Percentiles rank a stretch among this genome's conserved stretches.
These are phyloP conservation scores for Penicillium sp. DNA, from an alignment of 2,329 filamentous ascomycete species.

Conservation along the genomic window DNA sequence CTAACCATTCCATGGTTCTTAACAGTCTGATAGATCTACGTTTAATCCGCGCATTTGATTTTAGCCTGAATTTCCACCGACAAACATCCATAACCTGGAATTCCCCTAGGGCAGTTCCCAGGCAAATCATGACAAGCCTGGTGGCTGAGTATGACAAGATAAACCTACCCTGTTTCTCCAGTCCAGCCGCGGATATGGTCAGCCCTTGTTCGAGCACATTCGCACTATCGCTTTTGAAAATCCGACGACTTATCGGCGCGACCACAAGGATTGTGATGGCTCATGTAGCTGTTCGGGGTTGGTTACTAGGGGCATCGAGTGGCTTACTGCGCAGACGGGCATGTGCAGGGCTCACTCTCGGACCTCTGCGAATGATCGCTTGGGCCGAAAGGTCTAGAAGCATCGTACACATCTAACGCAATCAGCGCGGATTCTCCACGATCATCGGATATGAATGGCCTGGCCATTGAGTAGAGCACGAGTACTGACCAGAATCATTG, in stretches of 20 bases:
- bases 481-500: neutral
- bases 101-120: no score
- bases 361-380: conserved; percentile 3
- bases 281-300: neutral
- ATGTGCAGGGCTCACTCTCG: conserved; percentile 5
- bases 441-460: neutral
- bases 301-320: neutral
- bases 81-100: no score
- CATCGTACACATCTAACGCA: neutral
- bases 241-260: neutral
- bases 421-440: neutral
- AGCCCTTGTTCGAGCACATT: no score
- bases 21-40: no score
- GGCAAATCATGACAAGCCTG: no score
- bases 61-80: no score
- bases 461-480: neutral
- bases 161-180: no score
- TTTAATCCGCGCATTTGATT: no score
- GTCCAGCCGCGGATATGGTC: no score
- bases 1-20: no score
- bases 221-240: no score
- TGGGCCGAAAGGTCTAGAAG: conserved; percentile 7
- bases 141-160: no score
- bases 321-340: neutral
- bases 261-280: neutral